phyloP scores from a whole-genome alignment of 305 asterid species.

The Fraxinus xanthoxyloides region DNA sequence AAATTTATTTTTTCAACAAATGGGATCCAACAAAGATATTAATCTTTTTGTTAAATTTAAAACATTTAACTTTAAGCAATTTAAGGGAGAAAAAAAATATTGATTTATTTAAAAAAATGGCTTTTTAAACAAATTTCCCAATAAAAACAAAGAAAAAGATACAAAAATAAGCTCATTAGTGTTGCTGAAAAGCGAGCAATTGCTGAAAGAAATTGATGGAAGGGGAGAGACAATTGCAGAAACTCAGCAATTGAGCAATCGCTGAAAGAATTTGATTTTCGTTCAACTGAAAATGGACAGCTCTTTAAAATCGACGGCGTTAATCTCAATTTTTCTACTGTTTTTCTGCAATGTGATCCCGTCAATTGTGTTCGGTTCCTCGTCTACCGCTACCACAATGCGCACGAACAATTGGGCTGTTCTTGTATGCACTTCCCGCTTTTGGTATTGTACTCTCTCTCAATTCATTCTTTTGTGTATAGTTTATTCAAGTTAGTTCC shows the following conservation, averaged over 20 bases:
- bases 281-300: conserved; percentile 28
- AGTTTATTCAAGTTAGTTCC: conserved; percentile 7
- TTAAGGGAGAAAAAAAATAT: too few relatives aligned
- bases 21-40: too few relatives aligned
- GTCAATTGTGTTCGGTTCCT: conserved; percentile 36
- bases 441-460: conserved; percentile 55
- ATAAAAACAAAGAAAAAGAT: background rate
- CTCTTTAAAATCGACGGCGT: conserved; percentile 15
- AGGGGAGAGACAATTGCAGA: background rate
- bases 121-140: background rate
- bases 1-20: too few relatives aligned
- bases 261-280: background rate
- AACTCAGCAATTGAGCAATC: background rate
- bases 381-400: conserved; percentile 54
- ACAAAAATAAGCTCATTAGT: background rate
- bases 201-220: background rate
- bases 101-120: background rate
- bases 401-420: conserved; percentile 97
- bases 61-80: too few relatives aligned
- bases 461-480: background rate
- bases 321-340: conserved; percentile 29
- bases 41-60: too few relatives aligned
- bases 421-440: conserved; percentile 92
- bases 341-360: conserved; percentile 32
- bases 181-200: background rate